Conservation (phyloP, 1,284 basidiomycete genomes). For the Ceratobasidium sp. region DNA sequence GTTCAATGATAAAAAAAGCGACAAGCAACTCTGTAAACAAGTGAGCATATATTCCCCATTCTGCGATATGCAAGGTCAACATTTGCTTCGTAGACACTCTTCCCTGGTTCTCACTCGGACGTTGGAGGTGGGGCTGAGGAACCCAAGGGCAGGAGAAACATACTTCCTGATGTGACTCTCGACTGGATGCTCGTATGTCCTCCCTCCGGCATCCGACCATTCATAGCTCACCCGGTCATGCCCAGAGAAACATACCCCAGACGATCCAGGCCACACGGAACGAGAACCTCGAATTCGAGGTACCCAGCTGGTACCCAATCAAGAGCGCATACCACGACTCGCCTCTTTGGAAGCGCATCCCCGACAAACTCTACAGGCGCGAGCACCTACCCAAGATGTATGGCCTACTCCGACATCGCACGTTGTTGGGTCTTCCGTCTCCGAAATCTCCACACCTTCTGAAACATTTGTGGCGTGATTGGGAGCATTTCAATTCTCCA, state of each 20-base stretch:
- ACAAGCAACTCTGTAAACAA: conserved; percentile 13
- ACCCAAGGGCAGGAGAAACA: not conserved
- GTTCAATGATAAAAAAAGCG: conserved; percentile 11
- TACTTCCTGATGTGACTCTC: conserved; percentile 19
- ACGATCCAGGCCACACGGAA: not conserved
- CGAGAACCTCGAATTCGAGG: not conserved
- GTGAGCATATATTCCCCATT: not conserved
- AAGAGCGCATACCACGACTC: conserved; percentile 8
- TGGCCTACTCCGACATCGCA: not conserved
- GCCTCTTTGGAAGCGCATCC: conserved; percentile 14
- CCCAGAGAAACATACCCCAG: conserved; percentile 1
- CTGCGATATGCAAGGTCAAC: not conserved
- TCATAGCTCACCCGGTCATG: not conserved
- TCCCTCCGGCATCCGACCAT: not conserved
- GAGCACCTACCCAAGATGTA: not conserved
- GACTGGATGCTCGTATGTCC: conserved; percentile 30
- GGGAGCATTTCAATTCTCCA: not conserved
- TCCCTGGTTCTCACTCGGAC: conserved; percentile 42
- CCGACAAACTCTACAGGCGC: conserved; percentile 3
- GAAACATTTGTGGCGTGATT: not conserved
- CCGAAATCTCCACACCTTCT: not conserved
- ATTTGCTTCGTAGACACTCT: conserved; percentile 10
- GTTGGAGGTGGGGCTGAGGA: conserved; percentile 47
- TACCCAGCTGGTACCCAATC: not conserved
- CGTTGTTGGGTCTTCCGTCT: not conserved